Base-by-base conservation (phyloP, 1,139 yeast species). In the Hansenula sp. region DNA sequence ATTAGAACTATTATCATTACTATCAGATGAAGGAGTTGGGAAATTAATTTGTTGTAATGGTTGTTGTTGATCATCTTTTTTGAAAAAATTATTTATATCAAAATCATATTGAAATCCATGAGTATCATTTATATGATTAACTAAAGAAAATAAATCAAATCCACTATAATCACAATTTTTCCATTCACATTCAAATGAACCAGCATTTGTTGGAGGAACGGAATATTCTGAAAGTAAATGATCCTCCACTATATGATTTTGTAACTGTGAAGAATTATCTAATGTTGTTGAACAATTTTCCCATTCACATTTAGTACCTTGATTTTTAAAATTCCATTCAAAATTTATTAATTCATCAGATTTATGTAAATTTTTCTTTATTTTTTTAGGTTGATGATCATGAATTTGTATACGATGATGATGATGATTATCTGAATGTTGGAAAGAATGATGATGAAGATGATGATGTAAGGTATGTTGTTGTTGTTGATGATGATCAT, bases 161-260 rank as follows among this genome's bases (percentile, higher is more conserved):
- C 83, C 71, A 32, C 68, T 64, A 54, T 68, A 82, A 39, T 72
- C 65, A 68, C 96, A 87, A 41, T 78, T 71, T 45, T 68, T 65
- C 95, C 95, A 86, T 56, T 80, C 87, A 65, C 96, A 87, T 38
- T 64, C 76, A 52, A 46, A 62, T 38, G 28, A 21, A 28, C 25
- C 46, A 10, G 32, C 29, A 24, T 32, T 33, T 25, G 29, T 32
- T 12, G 22, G 24, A 12, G 35, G 35, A 9, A 33, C 38, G 6
- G 37, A 32, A 36, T 56, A 51, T 20, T 66, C 67, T 20, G 56
- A 59, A n/a, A 60, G 62, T 19, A 82, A 57, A 57, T 84, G 95
- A 37, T 70, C 70, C 36, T 70, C 70, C 39, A 77, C 60, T 19
- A 85, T 58, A 56, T 87, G 96, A 40, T 68, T 64, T 46, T 77